Conservation (phyloP, 2,329 filamentous ascomycete species). For the Talaromyces pinophilus region DNA sequence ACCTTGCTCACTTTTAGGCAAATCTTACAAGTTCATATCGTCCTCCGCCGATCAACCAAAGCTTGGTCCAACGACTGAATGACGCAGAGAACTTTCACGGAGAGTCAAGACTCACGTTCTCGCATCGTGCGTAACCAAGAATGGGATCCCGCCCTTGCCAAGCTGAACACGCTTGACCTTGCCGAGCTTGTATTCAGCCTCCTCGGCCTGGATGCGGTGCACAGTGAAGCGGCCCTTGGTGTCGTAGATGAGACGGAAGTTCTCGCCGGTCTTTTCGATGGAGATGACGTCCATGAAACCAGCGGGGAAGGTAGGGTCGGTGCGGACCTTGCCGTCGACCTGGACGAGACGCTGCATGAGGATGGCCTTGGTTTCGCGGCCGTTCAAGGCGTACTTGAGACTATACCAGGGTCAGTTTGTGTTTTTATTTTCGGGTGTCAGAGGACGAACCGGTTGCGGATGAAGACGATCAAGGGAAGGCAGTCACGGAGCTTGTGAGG, state of each 20-base stretch:
- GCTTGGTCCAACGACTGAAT: slow-evolving; percentile 99
- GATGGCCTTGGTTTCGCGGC: slow-evolving; percentile 95
- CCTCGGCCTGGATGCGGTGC: slow-evolving; percentile 97
- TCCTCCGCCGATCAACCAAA: slow-evolving; percentile 69
- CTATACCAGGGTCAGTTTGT: slow-evolving; percentile 58
- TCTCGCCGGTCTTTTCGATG: slow-evolving; percentile 99
- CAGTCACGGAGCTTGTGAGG: slow-evolving; percentile 99
- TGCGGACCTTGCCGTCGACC: slow-evolving; percentile 99
- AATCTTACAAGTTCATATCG: slow-evolving; percentile 36
- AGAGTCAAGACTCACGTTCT: slow-evolving; percentile 87
- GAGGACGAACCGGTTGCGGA: slow-evolving; percentile 65
- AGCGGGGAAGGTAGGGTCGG: slow-evolving; percentile 93
- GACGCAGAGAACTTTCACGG: slow-evolving; percentile 72
- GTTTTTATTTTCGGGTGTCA: background rate
- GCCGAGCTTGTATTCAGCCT: slow-evolving; percentile 99
- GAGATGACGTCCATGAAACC: slow-evolving; percentile 99
- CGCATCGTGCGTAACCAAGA: slow-evolving; percentile 99
- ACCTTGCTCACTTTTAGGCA: slow-evolving; percentile 27
- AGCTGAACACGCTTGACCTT: slow-evolving; percentile 99
- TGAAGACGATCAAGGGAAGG: slow-evolving; percentile 98
- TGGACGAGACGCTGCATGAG: slow-evolving; percentile 99
- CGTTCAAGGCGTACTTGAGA: slow-evolving; percentile 99
- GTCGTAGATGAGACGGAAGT: slow-evolving; percentile 99
- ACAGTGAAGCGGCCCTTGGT: slow-evolving; percentile 99
- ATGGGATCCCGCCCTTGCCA: slow-evolving; percentile 99